phyloP scores from a whole-genome alignment of 2,329 filamentous ascomycete genomes.

The Calonectria hawksworthii region DNA sequence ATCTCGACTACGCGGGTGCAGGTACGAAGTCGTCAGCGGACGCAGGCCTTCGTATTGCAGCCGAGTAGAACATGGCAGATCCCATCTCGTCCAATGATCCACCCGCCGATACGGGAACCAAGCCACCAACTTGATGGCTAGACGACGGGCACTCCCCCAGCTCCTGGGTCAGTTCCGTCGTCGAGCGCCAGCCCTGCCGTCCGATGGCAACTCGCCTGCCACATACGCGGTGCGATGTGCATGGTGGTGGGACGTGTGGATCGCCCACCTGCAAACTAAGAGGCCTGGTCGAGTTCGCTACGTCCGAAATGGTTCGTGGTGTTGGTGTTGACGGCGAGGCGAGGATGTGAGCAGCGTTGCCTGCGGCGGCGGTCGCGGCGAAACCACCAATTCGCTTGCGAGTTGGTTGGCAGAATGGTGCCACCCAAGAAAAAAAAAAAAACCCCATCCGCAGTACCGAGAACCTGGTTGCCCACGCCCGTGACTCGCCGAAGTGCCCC shows the following conservation, averaged over 20 bases:
- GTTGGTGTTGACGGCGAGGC: slow-evolving; percentile 7
- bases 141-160: neutral
- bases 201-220: neutral
- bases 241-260: slow-evolving; percentile 14
- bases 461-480: neutral
- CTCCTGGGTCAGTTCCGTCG: neutral
- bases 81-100: slow-evolving; percentile 7
- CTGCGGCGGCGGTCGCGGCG: slow-evolving; percentile 14
- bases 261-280: slow-evolving; percentile 24
- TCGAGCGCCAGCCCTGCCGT: neutral
- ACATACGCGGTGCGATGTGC: slow-evolving; percentile 5
- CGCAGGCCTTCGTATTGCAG: slow-evolving; percentile 17
- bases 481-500: neutral
- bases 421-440: no score
- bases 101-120: slow-evolving; percentile 18
- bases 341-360: slow-evolving; percentile 1
- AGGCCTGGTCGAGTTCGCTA: slow-evolving; percentile 5
- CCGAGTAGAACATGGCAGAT: slow-evolving; percentile 11
- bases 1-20: slow-evolving; percentile 3
- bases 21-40: slow-evolving; percentile 9
- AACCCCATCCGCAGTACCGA: neutral
- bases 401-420: neutral
- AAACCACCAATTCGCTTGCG: neutral
- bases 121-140: slow-evolving; percentile 14
- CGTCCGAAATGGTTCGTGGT: slow-evolving; percentile 7